Evolutionary conservation across 176 grass and related monocot species (phyloP).

Genomic region (maize (Zea mays)): Zm-B73-REFERENCE-NAM-5.0 NC_050098.1:200068501-200069000

Average conservation of each 20-base stretch:
- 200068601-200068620: constrained; percentile 9
- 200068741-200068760: constrained; percentile 48
- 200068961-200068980: constrained; percentile 48
- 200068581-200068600: constrained; percentile 7
- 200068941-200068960: constrained; percentile 56
- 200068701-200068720: not conserved
- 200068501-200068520: not conserved
- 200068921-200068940: constrained; percentile 70
- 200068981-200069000: constrained; percentile 76
- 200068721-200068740: not conserved
- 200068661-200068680: not conserved
- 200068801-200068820: constrained; percentile 53
- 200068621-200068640: not conserved
- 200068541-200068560: constrained; percentile 48
- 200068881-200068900: constrained; percentile 81
- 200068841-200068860: constrained; percentile 43
- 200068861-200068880: constrained; percentile 66
- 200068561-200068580: constrained; percentile 32
- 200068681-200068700: constrained; percentile 27
- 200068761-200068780: constrained; percentile 59
- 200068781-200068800: constrained; percentile 47
- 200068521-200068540: constrained; percentile 63
- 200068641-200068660: constrained; percentile 8
- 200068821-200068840: constrained; percentile 52
- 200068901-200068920: constrained; percentile 55